A percentile compares a stretch with the other conserved stretches of the same genome.
These are phyloP conservation scores for Stygiomarasmius scandens DNA, from an alignment of 1,284 basidiomycete species.

Conservation along the genomic window DNA sequence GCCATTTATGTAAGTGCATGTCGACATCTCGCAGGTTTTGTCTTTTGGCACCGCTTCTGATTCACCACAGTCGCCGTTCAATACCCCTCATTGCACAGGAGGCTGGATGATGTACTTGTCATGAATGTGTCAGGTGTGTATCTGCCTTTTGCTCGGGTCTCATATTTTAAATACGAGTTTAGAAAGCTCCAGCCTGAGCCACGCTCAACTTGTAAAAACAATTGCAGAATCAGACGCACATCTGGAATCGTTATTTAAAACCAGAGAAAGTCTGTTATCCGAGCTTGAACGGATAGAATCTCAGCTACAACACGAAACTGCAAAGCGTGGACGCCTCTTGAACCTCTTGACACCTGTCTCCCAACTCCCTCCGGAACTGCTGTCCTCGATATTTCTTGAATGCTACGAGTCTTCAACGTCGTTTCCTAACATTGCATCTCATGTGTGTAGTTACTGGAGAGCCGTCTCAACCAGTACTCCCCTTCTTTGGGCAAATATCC, in stretches of 20 bases:
- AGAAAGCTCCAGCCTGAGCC: neutral
- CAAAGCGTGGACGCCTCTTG: constrained; percentile 31
- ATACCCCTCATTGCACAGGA: too few relatives aligned
- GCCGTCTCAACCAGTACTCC: constrained; percentile 35
- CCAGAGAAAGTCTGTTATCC: constrained; percentile 26
- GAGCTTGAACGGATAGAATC: constrained; percentile 33
- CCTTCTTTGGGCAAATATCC: constrained; percentile 42
- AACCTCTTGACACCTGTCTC: constrained; percentile 37
- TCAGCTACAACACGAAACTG: constrained; percentile 30
- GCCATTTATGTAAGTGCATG: too few relatives aligned
- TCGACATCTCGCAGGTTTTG: too few relatives aligned
- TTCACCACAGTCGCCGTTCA: too few relatives aligned
- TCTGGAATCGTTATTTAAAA: constrained; percentile 21
- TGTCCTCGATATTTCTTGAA: constrained; percentile 38
- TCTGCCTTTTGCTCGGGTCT: neutral
- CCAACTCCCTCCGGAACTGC: constrained; percentile 40
- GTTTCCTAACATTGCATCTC: constrained; percentile 39
- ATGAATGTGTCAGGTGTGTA: neutral
- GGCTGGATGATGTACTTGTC: neutral
- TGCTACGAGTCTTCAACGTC: constrained; percentile 29
- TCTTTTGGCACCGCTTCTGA: too few relatives aligned
- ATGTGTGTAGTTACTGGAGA: constrained; percentile 43
- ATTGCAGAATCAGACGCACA: neutral
- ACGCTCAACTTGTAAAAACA: neutral
- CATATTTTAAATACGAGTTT: neutral